Evolutionary conservation across 768 basidiomycete species (phyloP).

Genomic region (Lenzites betulinus): DNA sequence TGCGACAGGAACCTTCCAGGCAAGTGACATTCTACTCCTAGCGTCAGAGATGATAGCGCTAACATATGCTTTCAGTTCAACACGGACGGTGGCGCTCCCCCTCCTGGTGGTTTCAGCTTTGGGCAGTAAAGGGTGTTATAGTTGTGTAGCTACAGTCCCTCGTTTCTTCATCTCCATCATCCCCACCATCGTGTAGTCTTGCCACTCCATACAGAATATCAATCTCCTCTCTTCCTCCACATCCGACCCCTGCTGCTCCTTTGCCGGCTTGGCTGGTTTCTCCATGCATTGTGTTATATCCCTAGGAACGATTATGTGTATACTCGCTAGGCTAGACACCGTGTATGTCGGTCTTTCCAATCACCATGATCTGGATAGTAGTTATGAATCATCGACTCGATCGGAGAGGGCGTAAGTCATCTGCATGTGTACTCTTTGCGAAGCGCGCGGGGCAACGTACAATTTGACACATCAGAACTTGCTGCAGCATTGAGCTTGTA

Average conservation of each 20-base stretch:
- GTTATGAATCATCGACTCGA: background rate
- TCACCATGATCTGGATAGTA: background rate
- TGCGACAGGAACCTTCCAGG: slow-evolving; percentile 71
- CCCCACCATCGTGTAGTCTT: slow-evolving; percentile 22
- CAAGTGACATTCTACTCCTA: slow-evolving; percentile 39
- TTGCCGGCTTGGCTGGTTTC: slow-evolving; percentile 7
- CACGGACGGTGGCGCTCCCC: slow-evolving; percentile 81
- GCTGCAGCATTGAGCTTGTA: background rate
- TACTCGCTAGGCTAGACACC: slow-evolving; percentile 7
- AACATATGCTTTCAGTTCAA: slow-evolving; percentile 58
- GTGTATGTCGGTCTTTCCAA: slow-evolving; percentile 8
- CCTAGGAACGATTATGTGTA: slow-evolving; percentile 18
- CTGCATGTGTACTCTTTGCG: no score
- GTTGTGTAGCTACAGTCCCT: slow-evolving; percentile 18
- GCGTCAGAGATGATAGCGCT: background rate
- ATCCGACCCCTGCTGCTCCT: background rate
- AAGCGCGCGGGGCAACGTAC: no score
- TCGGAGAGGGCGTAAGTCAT: no score
- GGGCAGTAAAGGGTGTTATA: slow-evolving; percentile 54
- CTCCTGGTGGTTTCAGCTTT: slow-evolving; percentile 96
- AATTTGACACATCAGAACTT: no score
- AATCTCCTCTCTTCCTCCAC: slow-evolving; percentile 7
- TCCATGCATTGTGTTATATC: slow-evolving; percentile 10
- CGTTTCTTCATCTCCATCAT: slow-evolving; percentile 9
- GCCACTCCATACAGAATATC: slow-evolving; percentile 24